phyloP scores from a whole-genome alignment of 345 rosid species.

The Anacardium occidentale region DNA sequence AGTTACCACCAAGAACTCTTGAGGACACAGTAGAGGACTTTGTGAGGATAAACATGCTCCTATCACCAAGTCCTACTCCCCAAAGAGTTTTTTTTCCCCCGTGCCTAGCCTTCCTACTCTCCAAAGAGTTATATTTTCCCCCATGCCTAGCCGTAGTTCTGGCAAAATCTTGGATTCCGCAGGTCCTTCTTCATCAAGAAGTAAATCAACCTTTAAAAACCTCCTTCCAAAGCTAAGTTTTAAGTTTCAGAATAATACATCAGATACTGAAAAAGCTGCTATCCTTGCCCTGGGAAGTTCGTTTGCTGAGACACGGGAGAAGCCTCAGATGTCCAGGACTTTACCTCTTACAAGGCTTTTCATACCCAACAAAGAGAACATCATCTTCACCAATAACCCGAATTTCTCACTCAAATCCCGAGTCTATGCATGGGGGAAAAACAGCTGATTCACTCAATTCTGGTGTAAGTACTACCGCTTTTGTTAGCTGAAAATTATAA shows the following conservation, averaged over 20 bases:
- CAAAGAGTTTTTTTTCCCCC: conserved; percentile 73
- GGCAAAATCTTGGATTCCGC: conserved; percentile 35
- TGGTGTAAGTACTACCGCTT: no score
- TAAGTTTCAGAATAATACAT: conserved; percentile 43
- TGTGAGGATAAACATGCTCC: conserved; percentile 41
- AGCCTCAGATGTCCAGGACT: conserved; percentile 49
- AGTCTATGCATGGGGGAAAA: no score
- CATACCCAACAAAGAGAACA: conserved; percentile 51
- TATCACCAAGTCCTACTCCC: conserved; percentile 55
- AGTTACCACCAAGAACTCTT: conserved; percentile 42
- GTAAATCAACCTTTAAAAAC: conserved; percentile 50
- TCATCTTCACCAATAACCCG: conserved; percentile 63
- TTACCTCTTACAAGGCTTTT: conserved; percentile 58
- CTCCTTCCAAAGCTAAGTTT: conserved; percentile 78
- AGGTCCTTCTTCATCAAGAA: conserved; percentile 40
- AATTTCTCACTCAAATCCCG: no score
- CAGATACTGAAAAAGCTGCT: conserved; percentile 78
- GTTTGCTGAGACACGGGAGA: conserved; percentile 30
- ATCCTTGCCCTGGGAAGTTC: conserved; percentile 62
- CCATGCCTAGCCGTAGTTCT: conserved; percentile 62
- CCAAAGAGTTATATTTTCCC: no score
- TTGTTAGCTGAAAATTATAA: no score
- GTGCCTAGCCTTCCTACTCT: no score
- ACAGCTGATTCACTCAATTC: no score
- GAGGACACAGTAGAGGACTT: conserved; percentile 43